Percentiles rank a stretch among this genome's conserved stretches.
Evolutionary conservation across 2,329 filamentous ascomycete genomes (phyloP).

Genomic region (Cyphellophora europaea): DNA sequence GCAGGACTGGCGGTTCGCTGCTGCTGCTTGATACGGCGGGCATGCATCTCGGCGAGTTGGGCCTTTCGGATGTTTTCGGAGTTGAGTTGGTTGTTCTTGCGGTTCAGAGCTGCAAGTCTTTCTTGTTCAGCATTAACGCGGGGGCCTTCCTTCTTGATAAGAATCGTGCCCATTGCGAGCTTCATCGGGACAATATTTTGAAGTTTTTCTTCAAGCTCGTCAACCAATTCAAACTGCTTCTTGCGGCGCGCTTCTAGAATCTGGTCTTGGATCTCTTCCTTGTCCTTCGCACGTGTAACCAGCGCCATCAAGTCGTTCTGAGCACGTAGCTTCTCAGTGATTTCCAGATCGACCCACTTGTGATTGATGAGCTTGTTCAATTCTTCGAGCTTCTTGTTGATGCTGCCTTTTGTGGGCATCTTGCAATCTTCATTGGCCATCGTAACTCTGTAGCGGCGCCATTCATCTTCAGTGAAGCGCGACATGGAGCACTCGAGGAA

Average conservation of each 20-base stretch:
- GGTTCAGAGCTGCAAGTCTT: constrained; percentile 72
- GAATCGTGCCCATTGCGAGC: constrained; percentile 61
- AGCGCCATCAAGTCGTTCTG: constrained; percentile 59
- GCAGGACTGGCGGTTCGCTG: constrained; percentile 1
- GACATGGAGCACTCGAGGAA: constrained; percentile 86
- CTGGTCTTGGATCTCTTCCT: constrained; percentile 55
- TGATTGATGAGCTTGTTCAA: constrained; percentile 74
- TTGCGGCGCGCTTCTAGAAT: constrained; percentile 57
- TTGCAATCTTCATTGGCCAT: constrained; percentile 63
- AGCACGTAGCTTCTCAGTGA: constrained; percentile 67
- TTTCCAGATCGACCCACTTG: constrained; percentile 72
- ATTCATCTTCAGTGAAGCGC: constrained; percentile 74
- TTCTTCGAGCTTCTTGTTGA: constrained; percentile 65
- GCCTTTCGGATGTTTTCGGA: constrained; percentile 85
- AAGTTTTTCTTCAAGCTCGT: constrained; percentile 40
- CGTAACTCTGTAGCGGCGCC: constrained; percentile 68
- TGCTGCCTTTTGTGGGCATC: constrained; percentile 61
- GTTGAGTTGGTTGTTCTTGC: constrained; percentile 73
- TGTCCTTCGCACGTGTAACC: constrained; percentile 54
- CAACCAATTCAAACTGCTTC: constrained; percentile 52
- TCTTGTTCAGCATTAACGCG: constrained; percentile 60
- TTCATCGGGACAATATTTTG: constrained; percentile 45
- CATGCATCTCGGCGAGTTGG: constrained; percentile 69
- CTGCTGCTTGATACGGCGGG: constrained; percentile 34
- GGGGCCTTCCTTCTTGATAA: constrained; percentile 46